These are phyloP conservation scores for Pichia occidentalis DNA, from an alignment of 805 yeast species.

Conservation along the genomic window DNA sequence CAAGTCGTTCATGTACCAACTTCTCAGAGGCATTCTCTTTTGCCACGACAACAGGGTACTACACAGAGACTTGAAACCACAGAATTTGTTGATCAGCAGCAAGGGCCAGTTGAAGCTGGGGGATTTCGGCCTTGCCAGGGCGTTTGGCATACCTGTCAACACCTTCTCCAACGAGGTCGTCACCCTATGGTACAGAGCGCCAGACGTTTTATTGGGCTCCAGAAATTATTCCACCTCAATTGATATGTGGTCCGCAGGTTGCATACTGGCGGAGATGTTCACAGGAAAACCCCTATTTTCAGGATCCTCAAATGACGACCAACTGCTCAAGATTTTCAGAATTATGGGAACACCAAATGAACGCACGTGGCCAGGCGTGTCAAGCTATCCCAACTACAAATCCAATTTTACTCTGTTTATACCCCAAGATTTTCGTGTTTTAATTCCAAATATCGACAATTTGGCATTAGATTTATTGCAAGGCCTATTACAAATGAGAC, in stretches of 20 bases:
- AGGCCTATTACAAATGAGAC: constrained; percentile 53
- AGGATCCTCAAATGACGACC: constrained; percentile 95
- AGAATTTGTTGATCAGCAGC: constrained; percentile 77
- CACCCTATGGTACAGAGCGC: constrained; percentile 96
- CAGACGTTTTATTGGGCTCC: constrained; percentile 91
- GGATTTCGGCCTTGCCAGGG: constrained; percentile 95
- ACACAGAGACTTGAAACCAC: constrained; percentile 89
- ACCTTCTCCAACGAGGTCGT: constrained; percentile 97
- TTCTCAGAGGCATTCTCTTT: constrained; percentile 81
- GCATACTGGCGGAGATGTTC: constrained; percentile 96
- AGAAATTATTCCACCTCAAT: constrained; percentile 94
- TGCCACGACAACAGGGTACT: constrained; percentile 82
- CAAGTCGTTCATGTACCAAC: constrained; percentile 90
- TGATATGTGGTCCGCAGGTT: constrained; percentile 98
- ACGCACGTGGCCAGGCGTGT: constrained; percentile 95
- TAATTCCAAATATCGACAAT: constrained; percentile 64
- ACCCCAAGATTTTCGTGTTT: constrained; percentile 73
- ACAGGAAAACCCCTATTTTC: constrained; percentile 97
- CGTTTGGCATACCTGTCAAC: constrained; percentile 96
- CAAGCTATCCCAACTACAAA: constrained; percentile 81
- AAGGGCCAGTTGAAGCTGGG: constrained; percentile 93
- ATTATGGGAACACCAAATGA: constrained; percentile 96
- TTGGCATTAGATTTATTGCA: constrained; percentile 63
- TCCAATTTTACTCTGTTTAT: constrained; percentile 78
- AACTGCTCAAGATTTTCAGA: constrained; percentile 82